Conservation (phyloP, 805 yeast species). For the Myxozyma vanderwaltii region DNA sequence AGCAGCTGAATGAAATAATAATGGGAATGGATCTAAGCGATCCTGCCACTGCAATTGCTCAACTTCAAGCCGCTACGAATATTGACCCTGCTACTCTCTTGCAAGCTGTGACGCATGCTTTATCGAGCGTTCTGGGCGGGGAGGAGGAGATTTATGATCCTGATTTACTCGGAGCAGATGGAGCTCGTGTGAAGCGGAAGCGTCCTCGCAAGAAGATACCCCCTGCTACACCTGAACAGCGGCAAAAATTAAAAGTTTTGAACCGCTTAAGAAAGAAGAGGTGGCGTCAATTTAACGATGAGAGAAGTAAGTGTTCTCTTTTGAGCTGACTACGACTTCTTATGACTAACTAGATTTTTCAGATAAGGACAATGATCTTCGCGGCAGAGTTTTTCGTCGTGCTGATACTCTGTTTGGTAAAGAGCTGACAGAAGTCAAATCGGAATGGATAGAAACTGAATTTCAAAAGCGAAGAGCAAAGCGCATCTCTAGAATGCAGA, state of each 20-base stretch:
- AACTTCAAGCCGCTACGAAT: constrained; percentile 28
- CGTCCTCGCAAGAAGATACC: not conserved
- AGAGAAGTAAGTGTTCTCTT: constrained; percentile 49
- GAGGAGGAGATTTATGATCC: constrained; percentile 19
- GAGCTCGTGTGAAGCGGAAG: not conserved
- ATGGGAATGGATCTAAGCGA: constrained; percentile 31
- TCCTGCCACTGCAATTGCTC: constrained; percentile 29
- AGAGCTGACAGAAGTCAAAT: constrained; percentile 53
- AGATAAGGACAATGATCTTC: constrained; percentile 80
- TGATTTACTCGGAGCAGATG: constrained; percentile 8
- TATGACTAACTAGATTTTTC: not conserved
- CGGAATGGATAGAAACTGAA: constrained; percentile 74
- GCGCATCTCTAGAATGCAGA: constrained; percentile 50
- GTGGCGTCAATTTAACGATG: constrained; percentile 80
- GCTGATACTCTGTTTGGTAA: constrained; percentile 70
- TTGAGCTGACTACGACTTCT: not conserved
- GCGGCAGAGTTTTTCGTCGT: constrained; percentile 73
- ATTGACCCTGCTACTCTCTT: constrained; percentile 29
- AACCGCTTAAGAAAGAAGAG: constrained; percentile 77
- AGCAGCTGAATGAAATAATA: constrained; percentile 22
- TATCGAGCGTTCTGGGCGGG: constrained; percentile 18
- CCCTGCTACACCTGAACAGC: constrained; percentile 43
- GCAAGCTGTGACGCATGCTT: constrained; percentile 31
- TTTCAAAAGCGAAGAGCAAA: constrained; percentile 65
- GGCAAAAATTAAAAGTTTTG: constrained; percentile 62